A percentile compares a stretch with the other conserved stretches of the same genome.
Conservation (phyloP, 2,329 filamentous ascomycete species). For the Fusarium liriodendri region DNA sequence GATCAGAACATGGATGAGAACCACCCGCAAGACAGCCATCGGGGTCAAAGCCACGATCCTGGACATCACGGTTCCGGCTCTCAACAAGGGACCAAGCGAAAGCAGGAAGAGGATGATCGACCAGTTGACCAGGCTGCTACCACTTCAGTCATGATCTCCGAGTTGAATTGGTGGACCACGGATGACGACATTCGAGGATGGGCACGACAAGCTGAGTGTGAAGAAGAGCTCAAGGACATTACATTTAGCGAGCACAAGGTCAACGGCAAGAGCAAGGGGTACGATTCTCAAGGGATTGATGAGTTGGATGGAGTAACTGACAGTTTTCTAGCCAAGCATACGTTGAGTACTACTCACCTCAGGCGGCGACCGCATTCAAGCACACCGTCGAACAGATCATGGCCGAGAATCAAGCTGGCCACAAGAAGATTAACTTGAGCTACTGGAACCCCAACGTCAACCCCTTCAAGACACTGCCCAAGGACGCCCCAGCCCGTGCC, state of each 20-base stretch:
- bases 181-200: conserved; percentile 95
- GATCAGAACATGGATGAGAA: conserved; percentile 56
- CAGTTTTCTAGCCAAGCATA: conserved; percentile 72
- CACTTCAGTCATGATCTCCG: conserved; percentile 84
- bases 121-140: conserved; percentile 70
- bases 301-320: conserved; percentile 13
- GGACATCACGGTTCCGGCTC: conserved; percentile 53
- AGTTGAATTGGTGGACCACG: conserved; percentile 96
- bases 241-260: conserved; percentile 99
- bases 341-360: conserved; percentile 83
- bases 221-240: conserved; percentile 88
- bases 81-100: conserved; percentile 68
- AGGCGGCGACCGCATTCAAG: conserved; percentile 88
- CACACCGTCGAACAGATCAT: conserved; percentile 77
- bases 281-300: conserved; percentile 30
- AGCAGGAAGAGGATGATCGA: conserved; percentile 68
- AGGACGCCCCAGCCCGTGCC: conserved; percentile 77
- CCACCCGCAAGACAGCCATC: conserved; percentile 53
- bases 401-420: conserved; percentile 62
- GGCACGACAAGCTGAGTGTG: conserved; percentile 81
- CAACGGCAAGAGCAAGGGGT: conserved; percentile 99
- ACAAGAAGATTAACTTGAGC: conserved; percentile 77
- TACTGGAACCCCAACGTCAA: conserved; percentile 84
- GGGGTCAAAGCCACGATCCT: conserved; percentile 51
- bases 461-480: conserved; percentile 90